A percentile compares a stretch with the other conserved stretches of the same genome.
Conservation (phyloP, 169 alveolate genomes). For the Babesia divergens region DNA sequence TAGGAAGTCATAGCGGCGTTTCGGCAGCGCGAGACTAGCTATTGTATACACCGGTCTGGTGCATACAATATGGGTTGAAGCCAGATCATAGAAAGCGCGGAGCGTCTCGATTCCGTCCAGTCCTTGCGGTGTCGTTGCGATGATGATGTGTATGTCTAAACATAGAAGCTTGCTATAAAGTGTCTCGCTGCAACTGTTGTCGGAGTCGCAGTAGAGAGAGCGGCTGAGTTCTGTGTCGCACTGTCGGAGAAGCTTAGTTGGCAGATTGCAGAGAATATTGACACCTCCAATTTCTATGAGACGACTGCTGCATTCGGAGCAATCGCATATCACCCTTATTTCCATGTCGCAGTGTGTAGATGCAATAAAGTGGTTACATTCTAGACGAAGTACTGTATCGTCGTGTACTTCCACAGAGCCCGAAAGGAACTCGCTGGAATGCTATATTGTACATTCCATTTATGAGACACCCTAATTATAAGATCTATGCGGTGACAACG, state of each 20-base stretch:
- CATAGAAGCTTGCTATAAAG: constrained; percentile 32
- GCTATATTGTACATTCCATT: too few relatives aligned
- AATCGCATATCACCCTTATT: constrained; percentile 30
- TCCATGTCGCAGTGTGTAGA: constrained; percentile 3
- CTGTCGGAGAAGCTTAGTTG: constrained; percentile 17
- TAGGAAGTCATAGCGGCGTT: not conserved
- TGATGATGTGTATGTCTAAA: constrained; percentile 28
- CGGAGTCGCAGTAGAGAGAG: not conserved
- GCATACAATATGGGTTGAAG: constrained; percentile 47
- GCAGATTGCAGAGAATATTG: constrained; percentile 45
- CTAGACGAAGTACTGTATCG: too few relatives aligned
- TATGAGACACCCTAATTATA: too few relatives aligned
- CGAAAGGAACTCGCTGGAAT: too few relatives aligned
- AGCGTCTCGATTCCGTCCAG: constrained; percentile 47
- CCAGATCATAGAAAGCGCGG: constrained; percentile 16
- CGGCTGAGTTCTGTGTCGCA: not conserved
- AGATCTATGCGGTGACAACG: too few relatives aligned
- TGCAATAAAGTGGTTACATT: too few relatives aligned
- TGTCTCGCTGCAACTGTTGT: not conserved
- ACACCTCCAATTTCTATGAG: constrained; percentile 47
- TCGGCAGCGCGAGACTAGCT: constrained; percentile 3
- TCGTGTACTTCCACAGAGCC: too few relatives aligned
- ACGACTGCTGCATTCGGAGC: constrained; percentile 56
- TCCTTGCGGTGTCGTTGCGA: constrained; percentile 47
- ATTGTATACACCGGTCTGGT: constrained; percentile 53